phyloP scores from a whole-genome alignment of 2,329 filamentous ascomycete species.

The Alternaria alternata region DNA sequence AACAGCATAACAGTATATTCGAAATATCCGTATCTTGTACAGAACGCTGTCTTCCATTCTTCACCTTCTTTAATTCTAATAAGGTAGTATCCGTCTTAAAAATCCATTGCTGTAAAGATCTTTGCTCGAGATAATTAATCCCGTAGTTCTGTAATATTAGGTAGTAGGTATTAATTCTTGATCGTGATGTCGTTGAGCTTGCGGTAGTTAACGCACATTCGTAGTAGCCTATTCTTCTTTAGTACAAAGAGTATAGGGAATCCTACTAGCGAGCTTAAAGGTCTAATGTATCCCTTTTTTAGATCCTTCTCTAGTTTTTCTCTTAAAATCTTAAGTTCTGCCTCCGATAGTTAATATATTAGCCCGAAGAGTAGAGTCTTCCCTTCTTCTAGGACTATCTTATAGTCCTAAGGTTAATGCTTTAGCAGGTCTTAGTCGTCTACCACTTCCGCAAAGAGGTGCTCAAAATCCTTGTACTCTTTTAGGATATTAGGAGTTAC shows the following conservation, averaged over 20 bases:
- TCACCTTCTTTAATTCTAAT: constrained; percentile 13
- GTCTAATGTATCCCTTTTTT: not conserved
- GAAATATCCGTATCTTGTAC: constrained; percentile 10
- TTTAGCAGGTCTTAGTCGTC: not conserved
- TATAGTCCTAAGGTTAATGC: constrained; percentile 1
- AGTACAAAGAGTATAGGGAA: constrained; percentile 8
- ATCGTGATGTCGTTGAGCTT: fast-evolving
- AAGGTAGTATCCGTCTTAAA: constrained; percentile 14
- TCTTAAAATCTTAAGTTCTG: not conserved
- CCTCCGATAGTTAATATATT: not conserved
- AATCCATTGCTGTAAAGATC: constrained; percentile 17
- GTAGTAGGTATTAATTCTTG: too few species aligned
- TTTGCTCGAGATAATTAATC: not conserved
- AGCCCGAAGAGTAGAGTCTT: not conserved
- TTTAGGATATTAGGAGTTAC: not conserved
- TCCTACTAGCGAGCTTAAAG: not conserved
- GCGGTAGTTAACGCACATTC: not conserved
- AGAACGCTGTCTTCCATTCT: constrained; percentile 19
- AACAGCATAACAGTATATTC: constrained; percentile 15
- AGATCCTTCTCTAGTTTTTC: not conserved
- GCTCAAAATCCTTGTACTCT: not conserved
- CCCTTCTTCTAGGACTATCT: constrained; percentile 5
- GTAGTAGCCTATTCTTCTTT: constrained; percentile 7
- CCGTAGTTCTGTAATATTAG: fast-evolving
- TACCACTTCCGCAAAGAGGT: constrained; percentile 4